Evolutionary conservation across 2,329 filamentous ascomycete genomes (phyloP).

Genomic region (Mariannaea sp.): DNA sequence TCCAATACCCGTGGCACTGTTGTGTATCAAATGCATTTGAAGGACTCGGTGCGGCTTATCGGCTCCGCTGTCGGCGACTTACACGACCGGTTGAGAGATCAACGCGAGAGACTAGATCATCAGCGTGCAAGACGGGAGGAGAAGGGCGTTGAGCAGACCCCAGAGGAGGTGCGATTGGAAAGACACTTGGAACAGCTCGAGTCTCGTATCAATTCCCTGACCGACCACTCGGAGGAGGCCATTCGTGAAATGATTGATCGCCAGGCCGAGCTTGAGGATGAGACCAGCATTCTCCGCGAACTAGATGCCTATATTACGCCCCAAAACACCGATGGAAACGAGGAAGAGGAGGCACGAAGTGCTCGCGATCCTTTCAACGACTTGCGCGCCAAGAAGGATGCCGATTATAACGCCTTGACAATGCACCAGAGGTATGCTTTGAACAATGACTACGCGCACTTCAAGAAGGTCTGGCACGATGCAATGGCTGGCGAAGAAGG

Average conservation of each 20-base stretch:
- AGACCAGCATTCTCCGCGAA: slow-evolving; percentile 46
- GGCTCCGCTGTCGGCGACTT: slow-evolving; percentile 53
- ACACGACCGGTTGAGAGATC: slow-evolving; percentile 52
- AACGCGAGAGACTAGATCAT: slow-evolving; percentile 42
- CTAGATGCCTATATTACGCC: slow-evolving; percentile 40
- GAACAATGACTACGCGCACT: slow-evolving; percentile 64
- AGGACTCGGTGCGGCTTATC: slow-evolving; percentile 50
- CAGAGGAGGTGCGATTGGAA: slow-evolving; percentile 47
- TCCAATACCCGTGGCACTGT: slow-evolving; percentile 47
- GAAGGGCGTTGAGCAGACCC: slow-evolving; percentile 42
- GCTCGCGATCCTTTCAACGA: slow-evolving; percentile 43
- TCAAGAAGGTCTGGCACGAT: slow-evolving; percentile 63
- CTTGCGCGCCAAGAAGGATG: slow-evolving; percentile 44
- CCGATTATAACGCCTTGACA: slow-evolving; percentile 50
- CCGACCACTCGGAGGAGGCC: slow-evolving; percentile 51
- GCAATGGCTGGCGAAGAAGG: slow-evolving; percentile 54
- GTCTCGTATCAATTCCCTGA: slow-evolving; percentile 48
- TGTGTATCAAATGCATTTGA: slow-evolving; percentile 53
- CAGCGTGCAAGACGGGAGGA: slow-evolving; percentile 44
- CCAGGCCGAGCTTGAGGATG: slow-evolving; percentile 55
- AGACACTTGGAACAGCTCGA: slow-evolving; percentile 48
- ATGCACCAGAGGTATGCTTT: slow-evolving; percentile 56
- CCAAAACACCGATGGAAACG: slow-evolving; percentile 24
- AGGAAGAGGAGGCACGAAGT: slow-evolving; percentile 36
- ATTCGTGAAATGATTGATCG: slow-evolving; percentile 56